phyloP scores from a whole-genome alignment of 1,139 yeast species.

The Zygoascus sp. region DNA sequence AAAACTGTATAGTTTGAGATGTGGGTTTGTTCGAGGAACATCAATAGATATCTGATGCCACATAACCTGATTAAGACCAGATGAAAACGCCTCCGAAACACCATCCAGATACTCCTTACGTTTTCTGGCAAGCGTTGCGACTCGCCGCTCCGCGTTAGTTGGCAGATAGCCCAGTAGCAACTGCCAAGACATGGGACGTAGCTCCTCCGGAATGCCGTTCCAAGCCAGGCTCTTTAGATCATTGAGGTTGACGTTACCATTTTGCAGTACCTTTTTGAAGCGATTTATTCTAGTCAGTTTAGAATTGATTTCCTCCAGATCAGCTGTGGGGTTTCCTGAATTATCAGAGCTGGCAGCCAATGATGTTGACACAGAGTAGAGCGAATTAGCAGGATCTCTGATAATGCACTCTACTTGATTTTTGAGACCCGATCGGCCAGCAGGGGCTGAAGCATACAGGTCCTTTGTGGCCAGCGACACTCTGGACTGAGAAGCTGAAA shows the following conservation, averaged over 20 bases:
- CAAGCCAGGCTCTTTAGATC: conserved; percentile 78
- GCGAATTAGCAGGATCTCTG: conserved; percentile 37
- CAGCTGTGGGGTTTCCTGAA: conserved; percentile 35
- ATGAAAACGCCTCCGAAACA: conserved; percentile 53
- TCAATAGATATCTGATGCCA: conserved; percentile 97
- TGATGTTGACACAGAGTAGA: conserved; percentile 34
- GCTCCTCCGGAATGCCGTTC: conserved; percentile 86
- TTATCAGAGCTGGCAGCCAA: conserved; percentile 11
- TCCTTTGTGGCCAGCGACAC: conserved; percentile 24
- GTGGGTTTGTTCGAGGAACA: conserved; percentile 91
- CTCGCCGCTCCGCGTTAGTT: conserved; percentile 72
- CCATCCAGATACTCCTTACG: conserved; percentile 85
- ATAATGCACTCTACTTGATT: conserved; percentile 36
- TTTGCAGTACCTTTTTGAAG: conserved; percentile 60
- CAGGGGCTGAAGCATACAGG: conserved; percentile 14
- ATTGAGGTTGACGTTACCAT: conserved; percentile 56
- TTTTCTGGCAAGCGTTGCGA: conserved; percentile 64
- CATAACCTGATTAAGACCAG: conserved; percentile 66
- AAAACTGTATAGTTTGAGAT: conserved; percentile 63
- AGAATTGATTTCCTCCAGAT: conserved; percentile 55
- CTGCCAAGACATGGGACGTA: conserved; percentile 88
- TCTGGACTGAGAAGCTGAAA: conserved; percentile 4
- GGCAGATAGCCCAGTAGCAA: conserved; percentile 85
- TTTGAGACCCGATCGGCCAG: conserved; percentile 25
- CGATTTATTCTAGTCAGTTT: conserved; percentile 58